Conservation (phyloP, 371 early-diverging fungal species). For the Lichtheimia hyalospora region DNA sequence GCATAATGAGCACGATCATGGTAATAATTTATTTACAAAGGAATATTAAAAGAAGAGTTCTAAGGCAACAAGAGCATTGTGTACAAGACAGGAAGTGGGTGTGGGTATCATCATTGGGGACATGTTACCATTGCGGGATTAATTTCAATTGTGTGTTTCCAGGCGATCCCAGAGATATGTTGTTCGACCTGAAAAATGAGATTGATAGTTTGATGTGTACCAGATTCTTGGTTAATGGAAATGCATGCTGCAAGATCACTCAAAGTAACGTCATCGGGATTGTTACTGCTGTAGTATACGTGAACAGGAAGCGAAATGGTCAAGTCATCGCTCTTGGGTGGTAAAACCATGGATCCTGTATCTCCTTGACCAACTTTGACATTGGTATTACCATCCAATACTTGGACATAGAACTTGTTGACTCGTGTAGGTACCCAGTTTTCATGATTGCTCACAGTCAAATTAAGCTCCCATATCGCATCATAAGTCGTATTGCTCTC, state of each 20-base stretch:
- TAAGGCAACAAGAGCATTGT: no score
- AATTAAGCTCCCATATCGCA: conserved; percentile 18
- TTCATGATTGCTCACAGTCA: conserved; percentile 20
- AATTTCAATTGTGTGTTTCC: conserved; percentile 20
- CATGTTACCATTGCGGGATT: conserved; percentile 25
- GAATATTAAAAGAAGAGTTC: no score
- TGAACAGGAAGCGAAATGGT: conserved; percentile 11
- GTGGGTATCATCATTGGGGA: conserved; percentile 6
- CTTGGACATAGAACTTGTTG: conserved; percentile 9
- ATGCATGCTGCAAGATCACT: not conserved
- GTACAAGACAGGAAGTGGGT: no score
- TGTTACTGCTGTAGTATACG: conserved; percentile 12
- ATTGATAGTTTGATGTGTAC: conserved; percentile 9
- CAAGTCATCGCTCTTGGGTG: not conserved
- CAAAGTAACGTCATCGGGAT: conserved; percentile 6
- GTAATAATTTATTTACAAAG: no score
- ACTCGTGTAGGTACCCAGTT: conserved; percentile 32
- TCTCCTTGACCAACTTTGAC: conserved; percentile 17
- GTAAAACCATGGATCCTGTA: conserved; percentile 16
- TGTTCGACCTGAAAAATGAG: conserved; percentile 25
- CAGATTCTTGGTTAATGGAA: not conserved
- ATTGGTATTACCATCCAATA: conserved; percentile 12
- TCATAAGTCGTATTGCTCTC: not conserved
- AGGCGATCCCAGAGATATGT: conserved; percentile 29
- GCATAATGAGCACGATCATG: no score